Conservation (phyloP, 345 rosid species). For the Erysimum cheiranthoides region DNA sequence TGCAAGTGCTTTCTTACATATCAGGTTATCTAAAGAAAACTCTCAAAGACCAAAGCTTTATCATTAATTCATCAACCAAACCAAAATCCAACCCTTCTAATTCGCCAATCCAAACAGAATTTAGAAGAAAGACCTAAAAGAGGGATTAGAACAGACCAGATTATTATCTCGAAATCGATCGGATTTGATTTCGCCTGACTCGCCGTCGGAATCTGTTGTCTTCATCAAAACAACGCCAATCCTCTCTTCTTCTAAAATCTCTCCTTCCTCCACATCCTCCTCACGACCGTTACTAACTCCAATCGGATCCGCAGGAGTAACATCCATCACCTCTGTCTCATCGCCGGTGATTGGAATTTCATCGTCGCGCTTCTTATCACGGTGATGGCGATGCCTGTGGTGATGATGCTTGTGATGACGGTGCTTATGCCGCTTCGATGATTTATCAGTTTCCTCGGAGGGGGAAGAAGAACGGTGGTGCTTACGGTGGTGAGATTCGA, state of each 20-base stretch:
- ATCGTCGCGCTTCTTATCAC: slow-evolving; percentile 65
- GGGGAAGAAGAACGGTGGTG: slow-evolving; percentile 61
- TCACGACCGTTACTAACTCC: slow-evolving; percentile 43
- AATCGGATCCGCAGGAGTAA: slow-evolving; percentile 37
- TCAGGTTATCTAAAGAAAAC: slow-evolving; percentile 59
- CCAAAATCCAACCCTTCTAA: slow-evolving; percentile 21
- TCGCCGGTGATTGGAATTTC: slow-evolving; percentile 47
- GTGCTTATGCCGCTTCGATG: slow-evolving; percentile 80
- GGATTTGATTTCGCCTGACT: slow-evolving; percentile 47
- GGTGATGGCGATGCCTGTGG: slow-evolving; percentile 62
- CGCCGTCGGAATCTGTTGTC: slow-evolving; percentile 42
- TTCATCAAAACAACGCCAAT: slow-evolving; percentile 21
- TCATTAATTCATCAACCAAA: slow-evolving; percentile 38
- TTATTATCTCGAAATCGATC: slow-evolving; percentile 46
- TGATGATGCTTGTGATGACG: slow-evolving; percentile 62
- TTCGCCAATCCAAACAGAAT: slow-evolving; percentile 47
- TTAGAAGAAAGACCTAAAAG: slow-evolving; percentile 1
- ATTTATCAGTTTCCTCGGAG: slow-evolving; percentile 61
- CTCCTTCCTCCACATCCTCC: slow-evolving; percentile 97
- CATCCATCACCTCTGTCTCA: slow-evolving; percentile 36
- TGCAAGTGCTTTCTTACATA: slow-evolving; percentile 62
- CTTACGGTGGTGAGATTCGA: slow-evolving; percentile 70
- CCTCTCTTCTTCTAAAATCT: slow-evolving; percentile 81
- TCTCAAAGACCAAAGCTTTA: slow-evolving; percentile 57
- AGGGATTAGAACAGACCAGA: slow-evolving; percentile 75